A percentile compares a stretch with the other conserved stretches of the same genome.
Evolutionary conservation across 2,329 filamentous ascomycete genomes (phyloP).

Genomic region (Colletotrichum lindemuthianum): DNA sequence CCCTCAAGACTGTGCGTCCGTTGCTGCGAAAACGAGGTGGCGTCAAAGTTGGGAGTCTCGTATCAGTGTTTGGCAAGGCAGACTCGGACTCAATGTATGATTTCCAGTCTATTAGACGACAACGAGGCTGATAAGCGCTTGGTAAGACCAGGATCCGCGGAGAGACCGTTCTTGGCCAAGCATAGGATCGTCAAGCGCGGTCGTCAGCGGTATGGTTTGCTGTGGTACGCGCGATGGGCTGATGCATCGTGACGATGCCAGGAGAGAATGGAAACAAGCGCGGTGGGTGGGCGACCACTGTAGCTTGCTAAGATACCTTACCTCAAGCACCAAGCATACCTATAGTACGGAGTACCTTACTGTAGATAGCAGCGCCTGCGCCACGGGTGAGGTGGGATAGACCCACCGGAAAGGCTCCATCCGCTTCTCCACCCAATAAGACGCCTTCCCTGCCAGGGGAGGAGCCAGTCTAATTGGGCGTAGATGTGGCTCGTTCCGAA

Average conservation of each 20-base stretch:
- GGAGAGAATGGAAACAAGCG: slow-evolving; percentile 1
- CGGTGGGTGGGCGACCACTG: neutral
- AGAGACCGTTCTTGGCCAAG: slow-evolving; percentile 10
- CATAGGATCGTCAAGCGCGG: neutral
- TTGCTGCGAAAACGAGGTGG: neutral
- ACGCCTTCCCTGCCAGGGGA: neutral
- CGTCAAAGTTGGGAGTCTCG: neutral
- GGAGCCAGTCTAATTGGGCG: slow-evolving; percentile 5
- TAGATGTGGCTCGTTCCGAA: slow-evolving; percentile 19
- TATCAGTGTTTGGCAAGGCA: slow-evolving; percentile 24
- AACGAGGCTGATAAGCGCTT: neutral
- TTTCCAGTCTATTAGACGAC: neutral
- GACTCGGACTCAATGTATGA: slow-evolving; percentile 8
- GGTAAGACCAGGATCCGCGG: neutral
- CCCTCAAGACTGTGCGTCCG: neutral
- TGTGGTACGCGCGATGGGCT: slow-evolving; percentile 19
- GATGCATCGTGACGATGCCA: neutral
- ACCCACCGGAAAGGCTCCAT: slow-evolving; percentile 14
- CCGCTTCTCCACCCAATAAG: slow-evolving; percentile 8
- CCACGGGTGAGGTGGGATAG: neutral
- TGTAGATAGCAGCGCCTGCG: slow-evolving; percentile 20
- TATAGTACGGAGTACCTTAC: too few species aligned
- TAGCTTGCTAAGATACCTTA: too few species aligned
- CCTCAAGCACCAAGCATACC: neutral
- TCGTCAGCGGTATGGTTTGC: slow-evolving; percentile 18